A percentile compares a stretch with the other conserved stretches of the same genome.
These are phyloP conservation scores for Annulohypoxylon truncatum DNA, from an alignment of 2,329 filamentous ascomycete genomes.

Conservation along the genomic window DNA sequence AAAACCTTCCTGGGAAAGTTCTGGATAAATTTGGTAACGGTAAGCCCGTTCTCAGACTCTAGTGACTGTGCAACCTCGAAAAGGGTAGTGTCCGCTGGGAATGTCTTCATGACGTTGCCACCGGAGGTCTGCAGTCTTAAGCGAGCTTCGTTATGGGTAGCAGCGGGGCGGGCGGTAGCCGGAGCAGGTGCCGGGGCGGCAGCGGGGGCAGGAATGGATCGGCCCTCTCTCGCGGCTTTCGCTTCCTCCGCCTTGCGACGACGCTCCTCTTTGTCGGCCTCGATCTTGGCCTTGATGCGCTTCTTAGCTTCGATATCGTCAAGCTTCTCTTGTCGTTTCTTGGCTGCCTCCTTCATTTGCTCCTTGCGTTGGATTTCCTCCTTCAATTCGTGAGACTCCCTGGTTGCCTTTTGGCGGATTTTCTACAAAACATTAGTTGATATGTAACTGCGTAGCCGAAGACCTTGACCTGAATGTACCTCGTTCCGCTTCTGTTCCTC, in stretches of 20 bases:
- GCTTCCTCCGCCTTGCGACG: slow-evolving; percentile 85
- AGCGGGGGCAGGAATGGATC: slow-evolving; percentile 55
- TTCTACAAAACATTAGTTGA: slow-evolving; percentile 55
- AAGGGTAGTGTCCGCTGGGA: slow-evolving; percentile 88
- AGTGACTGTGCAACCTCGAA: slow-evolving; percentile 90
- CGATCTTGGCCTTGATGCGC: slow-evolving; percentile 91
- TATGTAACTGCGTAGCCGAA: not conserved
- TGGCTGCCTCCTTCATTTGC: slow-evolving; percentile 88
- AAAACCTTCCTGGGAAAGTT: slow-evolving; percentile 91
- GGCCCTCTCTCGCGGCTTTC: slow-evolving; percentile 88
- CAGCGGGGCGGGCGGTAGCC: slow-evolving; percentile 66
- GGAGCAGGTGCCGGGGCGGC: slow-evolving; percentile 59
- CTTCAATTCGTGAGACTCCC: slow-evolving; percentile 88
- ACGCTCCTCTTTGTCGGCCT: slow-evolving; percentile 91
- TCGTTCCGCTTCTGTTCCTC: slow-evolving; percentile 88
- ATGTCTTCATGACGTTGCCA: slow-evolving; percentile 86
- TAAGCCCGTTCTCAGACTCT: slow-evolving; percentile 74
- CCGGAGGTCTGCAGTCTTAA: slow-evolving; percentile 81
- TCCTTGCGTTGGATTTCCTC: slow-evolving; percentile 90
- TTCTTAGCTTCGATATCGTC: slow-evolving; percentile 88
- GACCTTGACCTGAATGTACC: slow-evolving; percentile 55
- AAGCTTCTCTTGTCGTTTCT: slow-evolving; percentile 87
- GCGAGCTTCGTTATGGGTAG: slow-evolving; percentile 82
- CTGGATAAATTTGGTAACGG: slow-evolving; percentile 81
- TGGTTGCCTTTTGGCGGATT: slow-evolving; percentile 87